Base-by-base conservation (phyloP, 352 stramenopile species). In the Pythium scleroteichum region DNA sequence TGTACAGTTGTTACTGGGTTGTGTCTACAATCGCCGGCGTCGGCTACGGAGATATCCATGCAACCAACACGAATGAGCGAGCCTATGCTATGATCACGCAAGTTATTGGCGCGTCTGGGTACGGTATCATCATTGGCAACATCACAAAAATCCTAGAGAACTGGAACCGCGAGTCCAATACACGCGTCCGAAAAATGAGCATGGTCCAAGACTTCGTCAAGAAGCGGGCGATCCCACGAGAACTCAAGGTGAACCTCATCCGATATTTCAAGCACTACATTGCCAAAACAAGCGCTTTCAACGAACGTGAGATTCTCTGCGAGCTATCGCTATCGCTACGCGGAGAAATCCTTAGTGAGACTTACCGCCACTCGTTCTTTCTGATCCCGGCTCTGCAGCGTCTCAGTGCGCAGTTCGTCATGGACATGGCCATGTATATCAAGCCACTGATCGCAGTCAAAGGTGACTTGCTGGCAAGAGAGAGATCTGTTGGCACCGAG, bases 1-100 rank as follows among this genome's bases (percentile, higher is more conserved):
- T 95, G 16, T 93, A 86, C 63, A 84, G 76, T 32, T 82, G 94
- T 23, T 96, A 96, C 62, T 96, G 87, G 87, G 82, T 88, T n/a
- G 70, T 88, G 23, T 77, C 76, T 0, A 96, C 87, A 0, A 46
- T 95, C 12, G 87, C 85, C 3, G 87, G 83, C 0, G 85, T 95
- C 4, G 88, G 88, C 0, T 96, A 90, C 41, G 88, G 88, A 13
- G 88, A 96, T 44, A 73, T 96, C 9, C 72, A 87, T 47, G 78
- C 85, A 7, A 80, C 73, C 1, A 95, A 87, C 60, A 87, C 73
- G 17, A 59, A 73, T 2, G 88, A 96, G 55, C 67, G 82, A 22
- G 17, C 89, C 1, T 92, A 87, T 41, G 66, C 85, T 4, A 94
- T 96, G 53, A 60, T 75, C 14, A 75, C 82, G 17, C 85, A 89